Base-by-base conservation (phyloP, 2,329 filamentous ascomycete species). In the Ustilaginoidea virens region DNA sequence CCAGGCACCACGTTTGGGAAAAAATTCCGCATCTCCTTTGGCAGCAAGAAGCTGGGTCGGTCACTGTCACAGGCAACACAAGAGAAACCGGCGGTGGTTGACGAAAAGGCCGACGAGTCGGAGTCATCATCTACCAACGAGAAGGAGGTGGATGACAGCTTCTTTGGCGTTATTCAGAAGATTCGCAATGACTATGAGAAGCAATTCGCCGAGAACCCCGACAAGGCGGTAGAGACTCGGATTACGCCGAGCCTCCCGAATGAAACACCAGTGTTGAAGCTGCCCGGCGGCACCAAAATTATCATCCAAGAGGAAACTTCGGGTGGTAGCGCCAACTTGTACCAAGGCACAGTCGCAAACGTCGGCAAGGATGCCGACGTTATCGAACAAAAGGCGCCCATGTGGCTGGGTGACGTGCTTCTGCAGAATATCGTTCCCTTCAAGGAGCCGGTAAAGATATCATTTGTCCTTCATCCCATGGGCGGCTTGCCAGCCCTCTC, bases 391-490 rank as follows among this genome's bases (percentile, higher is more conserved):
- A 71, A 77, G 23, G 85, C 79, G 5, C 87, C 90, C 2, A 78
- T 80, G 61, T 98, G 90, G 90, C 63, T 98, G 5, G 86, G 80
- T 10, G 86, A 96, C 38, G 69, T 93, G 20, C 61, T 98, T 10
- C 60, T 98, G 26, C 48, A 83, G 61, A 94, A 94, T 48, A 67
- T 72, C 47, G 71, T 82, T 7, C 82, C 85, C 0, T 56, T 66
- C 34, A 96, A 96, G 58, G 90, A 96, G n/a, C 75, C 86, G 2
- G 72, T 87, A 41, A 98, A 98, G 62, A 76, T 96, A n/a, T 86
- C 82, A 4, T 98, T 98, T 46, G 69, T 93, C 11, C 63, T 98
- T 15, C 73, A 90, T 41, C 86, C 90, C 0, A 66, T 80, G 42
- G 76, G 82, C 39, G 56, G 66, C 16, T 58, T 96, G 29, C 83